Conservation (phyloP, 2,329 filamentous ascomycete species). For the Talaromyces sp. region DNA sequence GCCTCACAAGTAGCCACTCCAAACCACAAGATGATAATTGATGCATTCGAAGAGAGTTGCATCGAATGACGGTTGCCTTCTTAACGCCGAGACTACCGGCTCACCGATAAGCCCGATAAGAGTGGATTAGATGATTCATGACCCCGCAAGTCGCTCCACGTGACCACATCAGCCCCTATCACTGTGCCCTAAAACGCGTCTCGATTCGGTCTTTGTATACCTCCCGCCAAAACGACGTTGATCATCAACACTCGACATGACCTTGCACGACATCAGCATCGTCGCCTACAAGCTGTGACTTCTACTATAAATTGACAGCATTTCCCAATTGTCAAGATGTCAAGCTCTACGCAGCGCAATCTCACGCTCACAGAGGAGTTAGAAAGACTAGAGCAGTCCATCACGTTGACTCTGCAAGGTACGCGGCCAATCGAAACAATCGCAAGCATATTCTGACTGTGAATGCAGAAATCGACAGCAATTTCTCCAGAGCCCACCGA, state of each 20-base stretch:
- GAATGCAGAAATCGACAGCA: conserved; percentile 84
- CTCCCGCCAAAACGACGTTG: conserved; percentile 25
- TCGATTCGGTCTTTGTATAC: conserved; percentile 29
- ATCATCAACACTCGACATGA: conserved; percentile 11
- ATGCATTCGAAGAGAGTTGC: background rate
- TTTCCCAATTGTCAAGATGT: background rate
- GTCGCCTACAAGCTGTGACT: background rate
- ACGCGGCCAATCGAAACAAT: conserved; percentile 18
- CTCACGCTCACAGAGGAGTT: conserved; percentile 90
- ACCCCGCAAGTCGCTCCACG: conserved; percentile 24
- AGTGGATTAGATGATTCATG: background rate
- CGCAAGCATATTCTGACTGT: background rate
- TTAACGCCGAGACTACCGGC: conserved; percentile 14
- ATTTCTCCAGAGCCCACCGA: conserved; percentile 93
- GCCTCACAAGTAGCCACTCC: background rate
- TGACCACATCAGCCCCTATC: conserved; percentile 34
- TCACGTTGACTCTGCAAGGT: conserved; percentile 93
- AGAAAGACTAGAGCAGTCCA: conserved; percentile 92
- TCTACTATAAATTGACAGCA: background rate
- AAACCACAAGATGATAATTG: background rate
- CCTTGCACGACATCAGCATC: background rate
- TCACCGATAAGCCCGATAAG: conserved; percentile 15
- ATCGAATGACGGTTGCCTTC: background rate
- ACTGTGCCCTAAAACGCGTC: conserved; percentile 30
- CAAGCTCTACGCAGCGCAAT: conserved; percentile 49